Percentiles rank a stretch among this genome's conserved stretches.
Conservation (phyloP, 805 yeast genomes). For the Pichia rugopelliculosa region DNA sequence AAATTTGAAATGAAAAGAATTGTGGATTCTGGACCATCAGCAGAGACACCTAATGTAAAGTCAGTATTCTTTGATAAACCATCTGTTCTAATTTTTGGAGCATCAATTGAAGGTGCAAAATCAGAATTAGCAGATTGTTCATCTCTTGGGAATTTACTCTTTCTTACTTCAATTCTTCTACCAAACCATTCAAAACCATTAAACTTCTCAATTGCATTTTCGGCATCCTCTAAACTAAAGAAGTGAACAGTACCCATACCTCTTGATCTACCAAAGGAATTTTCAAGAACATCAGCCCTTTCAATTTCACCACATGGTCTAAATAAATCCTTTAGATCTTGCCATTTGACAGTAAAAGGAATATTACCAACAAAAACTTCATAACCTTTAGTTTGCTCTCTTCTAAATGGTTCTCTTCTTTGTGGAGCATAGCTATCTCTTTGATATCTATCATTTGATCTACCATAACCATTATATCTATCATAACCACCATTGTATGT, state of each 20-base stretch:
- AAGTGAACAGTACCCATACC: slow-evolving; percentile 83
- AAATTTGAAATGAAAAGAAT: slow-evolving; percentile 67
- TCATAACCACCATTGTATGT: slow-evolving; percentile 4
- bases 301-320: slow-evolving; percentile 68
- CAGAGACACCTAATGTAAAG: slow-evolving; percentile 61
- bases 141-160: slow-evolving; percentile 39
- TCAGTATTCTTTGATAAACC: slow-evolving; percentile 36
- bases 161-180: slow-evolving; percentile 71
- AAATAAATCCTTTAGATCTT: slow-evolving; percentile 78
- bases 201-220: slow-evolving; percentile 59
- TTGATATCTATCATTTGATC: slow-evolving; percentile 3
- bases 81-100: slow-evolving; percentile 8
- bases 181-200: slow-evolving; percentile 71
- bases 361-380: slow-evolving; percentile 76
- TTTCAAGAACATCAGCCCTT: slow-evolving; percentile 71
- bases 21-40: slow-evolving; percentile 52
- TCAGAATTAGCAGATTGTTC: slow-evolving; percentile 15
- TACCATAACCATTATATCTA: slow-evolving; percentile 1
- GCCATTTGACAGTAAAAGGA: slow-evolving; percentile 80
- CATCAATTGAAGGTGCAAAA: slow-evolving; percentile 10
- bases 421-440: slow-evolving; percentile 10
- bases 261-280: slow-evolving; percentile 65
- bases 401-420: slow-evolving; percentile 15
- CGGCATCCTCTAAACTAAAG: slow-evolving; percentile 58
- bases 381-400: slow-evolving; percentile 25